These are phyloP conservation scores for Diplocarpon mali DNA, from an alignment of 2,329 filamentous ascomycete species.

Conservation along the genomic window DNA sequence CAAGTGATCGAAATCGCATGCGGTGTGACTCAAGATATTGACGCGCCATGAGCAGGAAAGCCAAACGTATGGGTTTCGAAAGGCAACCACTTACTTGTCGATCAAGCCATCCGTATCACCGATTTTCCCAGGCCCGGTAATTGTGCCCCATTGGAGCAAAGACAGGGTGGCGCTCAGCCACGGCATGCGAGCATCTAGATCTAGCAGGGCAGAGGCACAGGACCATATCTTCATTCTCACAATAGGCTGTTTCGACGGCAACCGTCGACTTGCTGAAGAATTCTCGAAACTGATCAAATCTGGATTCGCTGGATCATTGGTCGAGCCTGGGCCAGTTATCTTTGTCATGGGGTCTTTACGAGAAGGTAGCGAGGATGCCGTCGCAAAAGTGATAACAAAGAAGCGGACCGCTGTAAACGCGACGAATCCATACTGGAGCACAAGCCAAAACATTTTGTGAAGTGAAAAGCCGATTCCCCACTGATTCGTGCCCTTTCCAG, in stretches of 20 bases:
- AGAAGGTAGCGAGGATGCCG: constrained; percentile 55
- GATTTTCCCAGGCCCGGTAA: constrained; percentile 64
- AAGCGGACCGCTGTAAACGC: constrained; percentile 51
- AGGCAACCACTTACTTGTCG: constrained; percentile 59
- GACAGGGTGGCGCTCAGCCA: constrained; percentile 73
- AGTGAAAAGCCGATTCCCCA: constrained; percentile 17
- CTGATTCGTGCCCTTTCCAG: constrained; percentile 11
- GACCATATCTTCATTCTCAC: constrained; percentile 69
- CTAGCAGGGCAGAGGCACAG: constrained; percentile 59
- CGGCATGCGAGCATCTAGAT: constrained; percentile 74
- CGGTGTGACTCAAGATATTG: constrained; percentile 31
- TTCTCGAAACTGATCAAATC: constrained; percentile 10
- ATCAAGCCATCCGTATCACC: constrained; percentile 66
- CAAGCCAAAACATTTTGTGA: constrained; percentile 36
- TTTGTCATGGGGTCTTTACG: constrained; percentile 30
- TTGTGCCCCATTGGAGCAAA: constrained; percentile 61
- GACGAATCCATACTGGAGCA: constrained; percentile 40
- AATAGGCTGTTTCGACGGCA: constrained; percentile 32
- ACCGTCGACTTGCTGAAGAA: constrained; percentile 8
- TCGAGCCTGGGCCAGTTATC: constrained; percentile 17
- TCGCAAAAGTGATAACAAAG: constrained; percentile 51
- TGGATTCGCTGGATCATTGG: constrained; percentile 18
- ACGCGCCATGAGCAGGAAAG: constrained; percentile 13
- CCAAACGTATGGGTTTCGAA: constrained; percentile 13
- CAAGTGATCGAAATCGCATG: constrained; percentile 51